A percentile compares a stretch with the other conserved stretches of the same genome.
phyloP scores from a whole-genome alignment of 192 early-diverging fungal species.

The Paraglomus brasilianum region DNA sequence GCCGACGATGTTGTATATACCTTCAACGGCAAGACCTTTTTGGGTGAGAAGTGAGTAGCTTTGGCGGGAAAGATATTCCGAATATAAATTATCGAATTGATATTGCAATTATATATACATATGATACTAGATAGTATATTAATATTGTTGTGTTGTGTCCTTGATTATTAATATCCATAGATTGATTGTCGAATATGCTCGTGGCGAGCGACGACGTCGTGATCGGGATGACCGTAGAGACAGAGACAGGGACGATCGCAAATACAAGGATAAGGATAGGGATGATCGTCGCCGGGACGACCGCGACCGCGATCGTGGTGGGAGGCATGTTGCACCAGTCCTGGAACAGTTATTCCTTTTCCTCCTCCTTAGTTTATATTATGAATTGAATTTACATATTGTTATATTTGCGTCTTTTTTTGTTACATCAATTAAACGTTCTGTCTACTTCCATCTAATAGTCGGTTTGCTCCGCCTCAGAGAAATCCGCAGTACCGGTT shows the following conservation, averaged over 20 bases:
- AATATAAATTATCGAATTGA: too few relatives aligned
- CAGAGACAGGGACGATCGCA: slow-evolving; percentile 47
- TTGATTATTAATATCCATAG: too few relatives aligned
- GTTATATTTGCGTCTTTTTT: background rate
- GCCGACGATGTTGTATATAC: slow-evolving; percentile 88
- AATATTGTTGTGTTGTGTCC: too few relatives aligned
- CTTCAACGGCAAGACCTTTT: slow-evolving; percentile 76
- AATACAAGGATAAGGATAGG: slow-evolving; percentile 36
- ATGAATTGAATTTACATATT: background rate
- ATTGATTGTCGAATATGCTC: slow-evolving; percentile 81
- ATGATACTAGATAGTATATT: too few relatives aligned
- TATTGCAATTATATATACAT: too few relatives aligned
- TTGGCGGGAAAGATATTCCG: too few relatives aligned
- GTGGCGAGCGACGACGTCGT: slow-evolving; percentile 56
- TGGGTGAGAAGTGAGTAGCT: slow-evolving; percentile 77
- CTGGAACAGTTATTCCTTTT: slow-evolving; percentile 27
- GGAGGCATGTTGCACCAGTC: slow-evolving; percentile 30
- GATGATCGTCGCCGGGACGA: slow-evolving; percentile 34
- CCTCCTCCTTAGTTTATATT: slow-evolving; percentile 13
- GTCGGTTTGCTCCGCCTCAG: slow-evolving; percentile 47
- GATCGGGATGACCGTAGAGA: slow-evolving; percentile 54
- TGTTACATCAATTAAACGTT: background rate
- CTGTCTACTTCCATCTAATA: slow-evolving; percentile 5
- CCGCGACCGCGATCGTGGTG: slow-evolving; percentile 38
- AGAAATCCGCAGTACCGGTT: slow-evolving; percentile 66